Base-by-base conservation (phyloP, 2,329 filamentous ascomycete genomes). In the Pezicula radicicola region DNA sequence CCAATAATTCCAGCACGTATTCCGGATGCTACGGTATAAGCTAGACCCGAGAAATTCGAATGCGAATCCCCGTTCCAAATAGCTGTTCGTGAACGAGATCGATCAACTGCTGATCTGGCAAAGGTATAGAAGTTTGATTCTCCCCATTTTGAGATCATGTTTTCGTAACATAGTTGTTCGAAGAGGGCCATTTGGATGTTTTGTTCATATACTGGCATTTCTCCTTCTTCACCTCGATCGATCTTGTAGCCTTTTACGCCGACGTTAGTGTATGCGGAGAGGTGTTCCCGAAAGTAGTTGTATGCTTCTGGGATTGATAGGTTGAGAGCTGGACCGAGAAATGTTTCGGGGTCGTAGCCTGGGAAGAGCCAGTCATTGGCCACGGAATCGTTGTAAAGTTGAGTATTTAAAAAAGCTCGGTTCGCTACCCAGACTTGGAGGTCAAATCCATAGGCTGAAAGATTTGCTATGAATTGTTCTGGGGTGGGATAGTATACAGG, bases 201-300 rank as follows among this genome's bases (percentile, higher is more conserved):
- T 47, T 71, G 69, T 44, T 65, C 63, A 41, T 59, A 66, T 6
- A 52, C 50, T 48, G 69, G 69, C 67, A 70, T 69, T 53, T 70
- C 69, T n/a, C 56, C 61, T 58, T 71, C 69, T 46, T 71, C 69
- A 21, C 69, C 68, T 25, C 68, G 63, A 41, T 71, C 68, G 49
- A 71, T 70, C 52, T 70, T 71, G 52, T 67, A 71, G 6, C 69
- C 69, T 40, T 63, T 65, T 9, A 70, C 65, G 12, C 69, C 69
- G 4, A 68, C 54, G 6, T 55, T 51, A n/a, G 68, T 56, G 49
- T 69, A 71, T 46, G 61, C 60, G 18, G 54, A 53, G 6, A 71
- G 51, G 36, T 58, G 56, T 9, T 60, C 46, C n/a, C 64, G 58
- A 54, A 69, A 65, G 54, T 70, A 71, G 13, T 59, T 43, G 54